Evolutionary conservation across 805 yeast species (phyloP), one percentile per base, ranked within the genome.

Genomic region (Teunomyces gatunensis): DNA sequence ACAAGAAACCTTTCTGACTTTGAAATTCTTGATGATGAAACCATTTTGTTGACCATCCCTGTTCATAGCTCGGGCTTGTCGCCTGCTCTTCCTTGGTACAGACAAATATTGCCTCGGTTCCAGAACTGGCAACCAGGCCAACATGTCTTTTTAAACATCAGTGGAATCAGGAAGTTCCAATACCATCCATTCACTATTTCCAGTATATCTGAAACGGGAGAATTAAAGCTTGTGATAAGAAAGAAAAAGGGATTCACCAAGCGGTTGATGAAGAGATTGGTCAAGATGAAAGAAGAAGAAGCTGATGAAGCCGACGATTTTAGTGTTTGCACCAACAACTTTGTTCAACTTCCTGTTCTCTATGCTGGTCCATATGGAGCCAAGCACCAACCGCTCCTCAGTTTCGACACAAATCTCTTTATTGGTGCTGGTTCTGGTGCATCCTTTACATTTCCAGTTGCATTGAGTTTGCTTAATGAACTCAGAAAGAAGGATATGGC

Each of bases 321-420:
- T 32, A 47, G 32, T 11, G 15, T 15, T 21, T 29, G 10, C n/a
- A 13, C 17, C 18, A 3, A 36, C 13, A 18, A 20, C 10, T 42
- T 53, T 6, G 45, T 55, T 28, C 54, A 57, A 12, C 42, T 75
- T 48, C 72, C 69, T 33, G 76, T 72, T 0, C 44, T 62, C 3
- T 60, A 77, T 35, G 64, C 64, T 28, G 83, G 83, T 0, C 82
- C 83, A 0, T 71, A 64, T 49, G 80, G 81, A 0, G 78, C 72
- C 2, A 56, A 60, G 17, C 62, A 63, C 36, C 77, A 76, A 46
- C 70, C 75, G 3, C 60, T 75, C 28, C 54, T 64, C 9, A 61
- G 69, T 6, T 78, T 78, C 52, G 79, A 77, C 41, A 49, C 71
- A 6, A 63, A 61, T 7, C 42, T 70, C 3, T 68, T 75, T 32